Conservation (phyloP, 1,284 basidiomycete species). For the Ustilago cynodontis region DNA sequence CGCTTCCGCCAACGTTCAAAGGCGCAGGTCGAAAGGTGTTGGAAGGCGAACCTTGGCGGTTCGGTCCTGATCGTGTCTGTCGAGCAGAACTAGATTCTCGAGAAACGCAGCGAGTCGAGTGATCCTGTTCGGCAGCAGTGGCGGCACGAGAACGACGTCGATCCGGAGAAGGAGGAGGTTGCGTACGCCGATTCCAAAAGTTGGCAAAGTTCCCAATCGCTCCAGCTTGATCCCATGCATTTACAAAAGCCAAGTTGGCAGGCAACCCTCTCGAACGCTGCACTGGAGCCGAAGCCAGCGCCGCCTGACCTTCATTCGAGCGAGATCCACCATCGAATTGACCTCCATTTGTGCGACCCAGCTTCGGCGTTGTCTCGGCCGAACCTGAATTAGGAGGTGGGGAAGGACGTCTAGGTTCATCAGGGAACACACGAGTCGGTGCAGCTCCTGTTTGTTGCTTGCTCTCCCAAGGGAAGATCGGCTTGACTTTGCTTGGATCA, state of each 20-base stretch:
- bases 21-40: conserved; percentile 3
- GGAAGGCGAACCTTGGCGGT: conserved; percentile 2
- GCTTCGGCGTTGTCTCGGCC: conserved; percentile 15
- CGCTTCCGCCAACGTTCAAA: neutral
- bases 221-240: conserved; percentile 58
- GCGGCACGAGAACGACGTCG: conserved; percentile 17
- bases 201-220: conserved; percentile 51
- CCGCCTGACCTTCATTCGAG: neutral
- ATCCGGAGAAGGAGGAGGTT: conserved; percentile 21
- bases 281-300: conserved; percentile 1
- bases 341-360: conserved; percentile 9
- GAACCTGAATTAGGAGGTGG: conserved; percentile 12
- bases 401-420: conserved; percentile 45
- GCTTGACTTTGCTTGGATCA: conserved; percentile 79
- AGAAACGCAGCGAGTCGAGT: neutral
- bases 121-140: neutral
- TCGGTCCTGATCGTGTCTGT: neutral
- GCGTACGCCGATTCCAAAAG: conserved; percentile 23
- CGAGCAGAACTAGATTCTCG: conserved; percentile 1
- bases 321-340: conserved; percentile 1
- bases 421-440: conserved; percentile 56
- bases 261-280: conserved; percentile 43
- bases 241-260: conserved; percentile 46
- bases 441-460: conserved; percentile 63
- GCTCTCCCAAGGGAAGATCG: conserved; percentile 94